Evolutionary conservation across 2,329 filamentous ascomycete species (phyloP), one percentile per base, ranked within the genome.

Genomic region (Cladosporium colombiae): DNA sequence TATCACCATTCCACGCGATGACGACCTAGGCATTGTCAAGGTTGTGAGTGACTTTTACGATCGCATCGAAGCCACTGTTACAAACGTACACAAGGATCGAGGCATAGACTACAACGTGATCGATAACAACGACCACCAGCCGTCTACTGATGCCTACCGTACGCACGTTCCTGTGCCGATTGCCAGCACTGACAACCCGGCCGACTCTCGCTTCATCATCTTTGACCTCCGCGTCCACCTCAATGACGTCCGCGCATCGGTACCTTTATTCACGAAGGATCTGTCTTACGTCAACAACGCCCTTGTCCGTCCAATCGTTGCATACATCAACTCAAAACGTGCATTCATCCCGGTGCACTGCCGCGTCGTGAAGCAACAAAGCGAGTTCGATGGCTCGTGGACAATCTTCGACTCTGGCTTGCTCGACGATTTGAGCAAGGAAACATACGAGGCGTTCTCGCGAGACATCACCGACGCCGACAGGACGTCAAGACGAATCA

Each of bases 41-140:
- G 93, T 97, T 55, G 91, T 99, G 86, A 89, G 91, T n/a, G 93
- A 97, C 75, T 93, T 99, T 73, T 98, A 98, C 78, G 94, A 98
- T 77, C 91, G 92, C 68, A 87, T 99, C 75, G 95, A 99, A 79
- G 93, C 95, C 52, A 93, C 93, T 0, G 93, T 98, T 25, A 92
- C 89, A 1, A 88, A 90, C 29, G 74, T 72, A 74, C 62, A 66
- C 40, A 64, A 65, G 44, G 61, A 63, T n/a, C 59, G 49, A 35
- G 68, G 70, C 40, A 71, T 67, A 21, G 69, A 65, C 55, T 56
- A 63, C 50, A 56, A 63, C 50, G 60, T 66, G 55, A 72, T 71
- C 37, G 67, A 73, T 65, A 76, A 71, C 60, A 62, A 70, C 25
- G 67, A 67, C 35, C 58, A 64, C 27, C 49, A 67, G 25, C 50